Evolutionary conservation across 495 filamentous ascomycete species (phyloP).

Genomic region (Penicillium alfredii): DNA sequence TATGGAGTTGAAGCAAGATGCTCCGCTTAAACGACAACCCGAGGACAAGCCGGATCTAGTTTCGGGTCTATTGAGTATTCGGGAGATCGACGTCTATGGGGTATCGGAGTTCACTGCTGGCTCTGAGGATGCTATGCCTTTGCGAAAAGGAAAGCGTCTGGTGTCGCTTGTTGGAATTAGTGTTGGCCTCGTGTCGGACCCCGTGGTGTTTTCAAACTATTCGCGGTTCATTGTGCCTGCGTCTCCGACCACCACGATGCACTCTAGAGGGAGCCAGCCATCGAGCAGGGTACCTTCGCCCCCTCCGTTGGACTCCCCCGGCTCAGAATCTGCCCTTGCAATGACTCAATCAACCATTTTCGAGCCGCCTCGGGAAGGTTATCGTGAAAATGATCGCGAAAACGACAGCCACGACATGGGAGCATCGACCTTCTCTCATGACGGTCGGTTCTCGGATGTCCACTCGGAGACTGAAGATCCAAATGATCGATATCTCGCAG

Average conservation of each 20-base stretch:
- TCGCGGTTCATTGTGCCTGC: conserved; percentile 53
- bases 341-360: conserved; percentile 42
- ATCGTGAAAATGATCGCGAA: no score
- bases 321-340: conserved; percentile 24
- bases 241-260: conserved; percentile 52
- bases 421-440: conserved; percentile 31
- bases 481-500: conserved; percentile 25
- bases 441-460: conserved; percentile 43
- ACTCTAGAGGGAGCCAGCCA: conserved; percentile 32
- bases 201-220: conserved; percentile 63
- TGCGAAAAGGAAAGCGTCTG: conserved; percentile 56
- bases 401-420: conserved; percentile 21
- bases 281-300: conserved; percentile 31
- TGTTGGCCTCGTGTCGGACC: conserved; percentile 63
- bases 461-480: conserved; percentile 30
- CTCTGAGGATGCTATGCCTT: conserved; percentile 20
- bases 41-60: conserved; percentile 45
- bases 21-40: conserved; percentile 32
- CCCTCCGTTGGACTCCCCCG: conserved; percentile 22
- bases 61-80: conserved; percentile 59
- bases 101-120: conserved; percentile 42
- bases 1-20: conserved; percentile 44
- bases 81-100: conserved; percentile 60
- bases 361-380: conserved; percentile 19
- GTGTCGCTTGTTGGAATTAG: conserved; percentile 58